Percentiles rank a stretch among this genome's conserved stretches.
phyloP scores from a whole-genome alignment of 148 eudicot species.

The Vaccinium corymbosum region DNA sequence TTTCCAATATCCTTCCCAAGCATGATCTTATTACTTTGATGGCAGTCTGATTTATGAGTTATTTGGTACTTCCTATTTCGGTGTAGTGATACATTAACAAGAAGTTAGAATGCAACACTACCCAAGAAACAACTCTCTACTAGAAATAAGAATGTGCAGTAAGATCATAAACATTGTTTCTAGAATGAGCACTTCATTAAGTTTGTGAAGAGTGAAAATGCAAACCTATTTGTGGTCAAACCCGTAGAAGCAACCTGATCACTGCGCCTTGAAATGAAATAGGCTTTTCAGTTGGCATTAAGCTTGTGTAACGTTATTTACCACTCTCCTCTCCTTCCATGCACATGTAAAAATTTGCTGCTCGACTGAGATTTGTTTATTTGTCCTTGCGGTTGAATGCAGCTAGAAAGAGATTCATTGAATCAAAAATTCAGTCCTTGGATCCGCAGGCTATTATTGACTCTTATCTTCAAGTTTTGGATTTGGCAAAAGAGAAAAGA shows the following conservation, averaged over 20 bases:
- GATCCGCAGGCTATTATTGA: constrained; percentile 57
- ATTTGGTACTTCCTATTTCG: not conserved
- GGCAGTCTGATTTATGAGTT: not conserved
- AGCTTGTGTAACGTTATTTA: not conserved
- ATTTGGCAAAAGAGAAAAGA: constrained; percentile 53
- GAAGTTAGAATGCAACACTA: not conserved
- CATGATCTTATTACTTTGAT: not conserved
- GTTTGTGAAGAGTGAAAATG: not conserved
- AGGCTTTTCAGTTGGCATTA: not conserved
- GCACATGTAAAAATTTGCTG: not conserved
- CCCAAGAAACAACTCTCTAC: not conserved
- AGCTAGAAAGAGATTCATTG: constrained; percentile 75
- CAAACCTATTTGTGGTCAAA: not conserved
- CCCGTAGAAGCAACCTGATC: constrained; percentile 6
- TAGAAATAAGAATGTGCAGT: not conserved
- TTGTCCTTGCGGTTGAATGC: constrained; percentile 29
- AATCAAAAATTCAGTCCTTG: constrained; percentile 65
- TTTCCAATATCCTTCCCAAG: not conserved
- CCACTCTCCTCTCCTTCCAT: not conserved
- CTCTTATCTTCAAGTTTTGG: constrained; percentile 53
- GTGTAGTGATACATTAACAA: not conserved
- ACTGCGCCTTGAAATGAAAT: not conserved
- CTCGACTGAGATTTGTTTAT: not conserved
- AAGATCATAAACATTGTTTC: not conserved
- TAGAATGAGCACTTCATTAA: not conserved